phyloP scores from a whole-genome alignment of 345 rosid genomes.

The Clarkia xantiana region DNA sequence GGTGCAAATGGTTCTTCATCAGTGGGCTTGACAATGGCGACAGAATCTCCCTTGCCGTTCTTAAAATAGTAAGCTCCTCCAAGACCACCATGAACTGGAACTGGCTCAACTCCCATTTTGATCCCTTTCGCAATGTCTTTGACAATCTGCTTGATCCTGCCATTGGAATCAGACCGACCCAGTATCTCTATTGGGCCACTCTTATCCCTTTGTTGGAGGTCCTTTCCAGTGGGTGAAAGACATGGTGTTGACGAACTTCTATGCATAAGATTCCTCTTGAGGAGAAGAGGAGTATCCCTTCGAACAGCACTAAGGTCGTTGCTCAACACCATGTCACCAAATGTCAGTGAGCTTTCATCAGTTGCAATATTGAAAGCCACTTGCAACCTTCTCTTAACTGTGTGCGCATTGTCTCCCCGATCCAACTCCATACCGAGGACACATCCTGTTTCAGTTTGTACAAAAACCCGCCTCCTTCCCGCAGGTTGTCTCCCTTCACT shows the following conservation, averaged over 20 bases:
- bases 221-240: slow-evolving; percentile 82
- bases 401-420: slow-evolving; percentile 83
- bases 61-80: slow-evolving; percentile 93
- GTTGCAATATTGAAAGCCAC: slow-evolving; percentile 73
- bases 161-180: slow-evolving; percentile 47
- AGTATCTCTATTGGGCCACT: slow-evolving; percentile 85
- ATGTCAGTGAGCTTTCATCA: slow-evolving; percentile 67
- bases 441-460: slow-evolving; percentile 93
- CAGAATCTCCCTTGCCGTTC: slow-evolving; percentile 53
- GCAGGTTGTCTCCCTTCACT: slow-evolving; percentile 63
- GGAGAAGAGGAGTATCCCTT: slow-evolving; percentile 74
- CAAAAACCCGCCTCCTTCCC: slow-evolving; percentile 77
- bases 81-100: slow-evolving; percentile 68
- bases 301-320: slow-evolving; percentile 87
- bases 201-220: slow-evolving; percentile 60
- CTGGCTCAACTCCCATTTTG: slow-evolving; percentile 71
- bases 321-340: slow-evolving; percentile 74
- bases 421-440: slow-evolving; percentile 98
- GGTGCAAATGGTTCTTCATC: slow-evolving; percentile 99
- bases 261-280: slow-evolving; percentile 63
- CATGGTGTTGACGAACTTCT: slow-evolving; percentile 97
- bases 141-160: slow-evolving; percentile 32
- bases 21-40: slow-evolving; percentile 93
- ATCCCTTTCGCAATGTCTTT: slow-evolving; percentile 72
- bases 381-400: slow-evolving; percentile 89